Conservation (phyloP, 208 protist species). For the Leishmania tarentolae region DNA sequence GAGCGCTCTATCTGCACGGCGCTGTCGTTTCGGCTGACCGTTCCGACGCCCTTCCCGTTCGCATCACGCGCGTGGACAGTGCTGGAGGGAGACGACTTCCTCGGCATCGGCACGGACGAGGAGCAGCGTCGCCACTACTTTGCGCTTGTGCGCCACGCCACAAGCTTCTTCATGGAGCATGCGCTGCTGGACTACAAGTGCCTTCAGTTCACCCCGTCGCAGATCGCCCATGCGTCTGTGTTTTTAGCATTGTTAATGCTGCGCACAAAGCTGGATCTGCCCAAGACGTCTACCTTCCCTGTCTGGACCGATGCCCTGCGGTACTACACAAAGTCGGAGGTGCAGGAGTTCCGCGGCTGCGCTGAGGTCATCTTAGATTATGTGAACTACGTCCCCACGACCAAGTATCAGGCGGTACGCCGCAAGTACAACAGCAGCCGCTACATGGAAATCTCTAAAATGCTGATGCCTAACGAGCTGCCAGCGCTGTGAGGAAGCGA, state of each 20-base stretch:
- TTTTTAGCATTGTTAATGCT: slow-evolving; percentile 87
- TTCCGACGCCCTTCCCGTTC: slow-evolving; percentile 88
- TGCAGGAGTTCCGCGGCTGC: slow-evolving; percentile 73
- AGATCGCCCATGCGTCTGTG: slow-evolving; percentile 91
- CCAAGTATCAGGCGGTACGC: slow-evolving; percentile 86
- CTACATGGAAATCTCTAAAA: slow-evolving; percentile 80
- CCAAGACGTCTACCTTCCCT: slow-evolving; percentile 14
- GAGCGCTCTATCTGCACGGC: slow-evolving; percentile 83
- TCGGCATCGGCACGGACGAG: slow-evolving; percentile 33
- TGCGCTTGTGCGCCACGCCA: slow-evolving; percentile 57
- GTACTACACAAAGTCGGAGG: slow-evolving; percentile 65
- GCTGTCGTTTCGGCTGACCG: slow-evolving; percentile 89
- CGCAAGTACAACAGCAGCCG: slow-evolving; percentile 85
- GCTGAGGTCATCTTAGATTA: slow-evolving; percentile 84
- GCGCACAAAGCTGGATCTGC: slow-evolving; percentile 47
- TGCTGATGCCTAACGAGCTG: slow-evolving; percentile 65
- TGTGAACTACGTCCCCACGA: slow-evolving; percentile 77
- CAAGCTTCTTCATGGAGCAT: slow-evolving; percentile 89
- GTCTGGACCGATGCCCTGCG: slow-evolving; percentile 71
- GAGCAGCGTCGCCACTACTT: slow-evolving; percentile 45
- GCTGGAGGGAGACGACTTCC: slow-evolving; percentile 64
- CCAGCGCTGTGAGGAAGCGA: slow-evolving; percentile 25
- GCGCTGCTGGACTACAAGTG: slow-evolving; percentile 88
- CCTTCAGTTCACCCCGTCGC: slow-evolving; percentile 93
- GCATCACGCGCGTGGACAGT: slow-evolving; percentile 76